Conservation (phyloP, 2,329 filamentous ascomycete species). For the Pseudogymnoascus sp. region DNA sequence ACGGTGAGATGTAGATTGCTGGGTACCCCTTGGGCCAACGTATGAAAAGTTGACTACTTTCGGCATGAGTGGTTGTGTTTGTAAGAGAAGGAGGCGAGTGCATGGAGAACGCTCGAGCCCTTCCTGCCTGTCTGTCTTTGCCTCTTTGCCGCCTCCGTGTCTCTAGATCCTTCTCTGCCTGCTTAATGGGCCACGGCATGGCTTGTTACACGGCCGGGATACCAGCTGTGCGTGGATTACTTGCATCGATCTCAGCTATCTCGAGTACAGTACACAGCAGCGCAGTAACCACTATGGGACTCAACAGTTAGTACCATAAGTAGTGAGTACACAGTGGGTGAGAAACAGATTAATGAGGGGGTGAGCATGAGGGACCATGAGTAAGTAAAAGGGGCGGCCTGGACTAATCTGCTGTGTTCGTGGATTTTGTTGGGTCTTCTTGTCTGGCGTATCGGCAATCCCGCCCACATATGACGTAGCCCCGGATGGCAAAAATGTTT, state of each 20-base stretch:
- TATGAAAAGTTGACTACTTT: background rate
- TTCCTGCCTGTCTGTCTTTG: background rate
- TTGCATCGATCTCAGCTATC: background rate
- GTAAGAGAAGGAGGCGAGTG: background rate
- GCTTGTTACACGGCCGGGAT: background rate
- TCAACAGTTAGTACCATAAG: background rate
- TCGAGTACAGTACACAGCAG: background rate
- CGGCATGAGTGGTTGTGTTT: background rate
- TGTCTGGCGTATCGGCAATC: slow-evolving; percentile 2
- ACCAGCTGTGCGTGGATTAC: background rate
- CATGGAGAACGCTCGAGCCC: background rate
- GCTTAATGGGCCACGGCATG: background rate
- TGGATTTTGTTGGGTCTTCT: background rate
- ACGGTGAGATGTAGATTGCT: slow-evolving; percentile 5
- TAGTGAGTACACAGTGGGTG: background rate
- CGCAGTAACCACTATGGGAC: background rate
- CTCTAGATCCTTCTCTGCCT: background rate
- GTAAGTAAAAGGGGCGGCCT: background rate
- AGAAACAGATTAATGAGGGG: background rate
- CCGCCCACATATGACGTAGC: slow-evolving; percentile 1
- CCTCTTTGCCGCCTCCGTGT: background rate
- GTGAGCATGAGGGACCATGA: background rate
- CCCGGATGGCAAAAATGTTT: background rate
- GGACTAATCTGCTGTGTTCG: background rate
- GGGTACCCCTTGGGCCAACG: background rate